Conservation (phyloP, 257 asterid genomes). For the Knoxia roxburghii region DNA sequence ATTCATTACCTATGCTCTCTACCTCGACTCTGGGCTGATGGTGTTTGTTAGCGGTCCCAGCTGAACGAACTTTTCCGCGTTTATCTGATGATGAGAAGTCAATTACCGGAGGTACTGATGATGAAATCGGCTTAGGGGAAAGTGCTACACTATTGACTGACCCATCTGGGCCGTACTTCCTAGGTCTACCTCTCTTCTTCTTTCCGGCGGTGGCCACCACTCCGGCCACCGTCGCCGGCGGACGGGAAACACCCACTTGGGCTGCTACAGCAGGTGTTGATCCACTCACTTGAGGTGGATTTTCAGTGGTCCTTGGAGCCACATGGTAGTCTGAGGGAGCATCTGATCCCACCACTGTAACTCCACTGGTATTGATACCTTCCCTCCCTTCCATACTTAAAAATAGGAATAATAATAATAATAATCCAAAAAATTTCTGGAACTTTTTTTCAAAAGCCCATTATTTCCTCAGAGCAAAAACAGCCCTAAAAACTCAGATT, state of each 20-base stretch:
- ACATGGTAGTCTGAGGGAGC: conserved; percentile 85
- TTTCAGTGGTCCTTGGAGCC: conserved; percentile 63
- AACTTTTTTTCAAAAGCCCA: conserved; percentile 34
- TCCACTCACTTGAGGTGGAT: conserved; percentile 36
- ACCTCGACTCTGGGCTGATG: conserved; percentile 44
- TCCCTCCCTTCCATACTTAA: conserved; percentile 51
- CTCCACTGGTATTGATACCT: conserved; percentile 57
- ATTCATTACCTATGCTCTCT: conserved; percentile 44
- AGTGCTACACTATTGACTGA: conserved; percentile 39
- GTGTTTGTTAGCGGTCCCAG: conserved; percentile 38
- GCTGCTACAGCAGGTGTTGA: conserved; percentile 36
- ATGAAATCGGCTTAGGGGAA: conserved; percentile 84
- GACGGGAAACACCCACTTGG: conserved; percentile 24
- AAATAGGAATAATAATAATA: background rate
- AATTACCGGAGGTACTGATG: conserved; percentile 79
- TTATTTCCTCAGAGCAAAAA: conserved; percentile 18
- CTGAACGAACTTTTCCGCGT: conserved; percentile 57
- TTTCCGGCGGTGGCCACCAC: conserved; percentile 28
- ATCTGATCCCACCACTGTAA: conserved; percentile 89
- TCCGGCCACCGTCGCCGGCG: conserved; percentile 27
- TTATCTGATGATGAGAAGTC: conserved; percentile 83
- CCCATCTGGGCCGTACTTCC: conserved; percentile 87
- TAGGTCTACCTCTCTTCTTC: conserved; percentile 92
- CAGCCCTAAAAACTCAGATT: conserved; percentile 15
- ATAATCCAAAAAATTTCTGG: background rate